These are phyloP conservation scores for Penicillium maclennaniae DNA, from an alignment of 495 filamentous ascomycete species.

Conservation along the genomic window DNA sequence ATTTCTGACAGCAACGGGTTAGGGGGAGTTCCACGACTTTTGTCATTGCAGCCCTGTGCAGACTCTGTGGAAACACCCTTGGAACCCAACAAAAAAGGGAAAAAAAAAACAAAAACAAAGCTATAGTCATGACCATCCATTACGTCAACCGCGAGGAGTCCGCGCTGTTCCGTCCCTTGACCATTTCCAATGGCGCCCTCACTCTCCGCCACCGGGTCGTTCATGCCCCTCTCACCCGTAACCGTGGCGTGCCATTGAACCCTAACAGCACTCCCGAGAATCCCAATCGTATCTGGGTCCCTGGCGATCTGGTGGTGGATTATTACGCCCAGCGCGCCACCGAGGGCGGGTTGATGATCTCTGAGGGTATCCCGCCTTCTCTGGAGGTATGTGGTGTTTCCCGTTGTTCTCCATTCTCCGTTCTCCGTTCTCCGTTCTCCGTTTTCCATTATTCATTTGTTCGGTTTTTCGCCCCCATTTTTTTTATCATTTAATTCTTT, in stretches of 20 bases:
- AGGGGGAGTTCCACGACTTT: background rate
- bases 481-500: no score
- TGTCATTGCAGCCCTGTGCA: background rate
- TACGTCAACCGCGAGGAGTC: slow-evolving; percentile 23
- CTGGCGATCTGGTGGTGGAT: slow-evolving; percentile 44
- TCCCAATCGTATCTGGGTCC: slow-evolving; percentile 43
- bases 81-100: no score
- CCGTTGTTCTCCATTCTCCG: background rate
- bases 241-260: slow-evolving; percentile 41
- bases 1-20: slow-evolving; percentile 8
- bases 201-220: slow-evolving; percentile 51
- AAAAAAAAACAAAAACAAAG: no score
- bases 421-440: background rate
- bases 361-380: slow-evolving; percentile 52
- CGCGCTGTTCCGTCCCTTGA: slow-evolving; percentile 51
- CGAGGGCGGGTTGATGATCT: slow-evolving; percentile 51
- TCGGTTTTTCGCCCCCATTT: no score
- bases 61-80: background rate
- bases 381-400: slow-evolving; percentile 28
- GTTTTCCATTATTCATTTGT: background rate
- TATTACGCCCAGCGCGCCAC: slow-evolving; percentile 55
- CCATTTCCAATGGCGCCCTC: slow-evolving; percentile 44
- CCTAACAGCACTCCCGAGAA: slow-evolving; percentile 38
- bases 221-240: slow-evolving; percentile 54
- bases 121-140: slow-evolving; percentile 22